Base-by-base conservation (phyloP, 768 basidiomycete genomes). In the Suillus fuscotomentosus region DNA sequence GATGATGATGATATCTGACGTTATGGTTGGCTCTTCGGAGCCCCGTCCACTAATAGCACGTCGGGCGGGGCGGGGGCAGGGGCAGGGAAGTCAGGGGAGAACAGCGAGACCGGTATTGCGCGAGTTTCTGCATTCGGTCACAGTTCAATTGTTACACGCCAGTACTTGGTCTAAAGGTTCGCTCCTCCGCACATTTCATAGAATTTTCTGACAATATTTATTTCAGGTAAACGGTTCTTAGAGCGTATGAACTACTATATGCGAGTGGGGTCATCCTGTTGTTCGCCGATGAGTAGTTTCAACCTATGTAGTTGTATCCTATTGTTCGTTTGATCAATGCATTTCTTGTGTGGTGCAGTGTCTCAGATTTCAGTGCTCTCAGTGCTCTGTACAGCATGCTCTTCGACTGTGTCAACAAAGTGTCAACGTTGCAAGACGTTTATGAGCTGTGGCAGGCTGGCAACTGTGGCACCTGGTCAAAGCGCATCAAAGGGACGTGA, bases 11-110 rank as follows among this genome's bases (percentile, higher is more conserved):
- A 82, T 70, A 85, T 94, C 81, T 94, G 92, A 94, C 93, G 85
- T 81, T 88, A 79, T 82, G 87, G 91, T 82, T 72, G 91, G 92
- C 92, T 94, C 91, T 80, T 76, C 69, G 90, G 91, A 91, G 91
- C 91, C 89, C 83, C 82, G 80, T 80, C 83, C 77, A 80, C 73
- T 72, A 70, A 83, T 82, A 86, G 81, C 76, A 87, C 86, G 87
- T 79, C 87, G 79, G 84, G 90, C 76, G 88, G 85, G 86, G 89
- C 68, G 82, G 83, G 69, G 82, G 20, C 20, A n/a, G 43, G 20
- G 36, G 78, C 36, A 47, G 68, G 50, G 65, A 36, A 15, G 39
- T 66, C 22, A 24, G 61, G n/a, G 63, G 51, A 22, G 54, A 57
- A 57, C 17, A 17, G 24, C 24, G 15, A 39, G 22, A 57, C 39